These are phyloP conservation scores for Camelina sativa DNA, from an alignment of 345 rosid genomes.

Conservation along the genomic window DNA sequence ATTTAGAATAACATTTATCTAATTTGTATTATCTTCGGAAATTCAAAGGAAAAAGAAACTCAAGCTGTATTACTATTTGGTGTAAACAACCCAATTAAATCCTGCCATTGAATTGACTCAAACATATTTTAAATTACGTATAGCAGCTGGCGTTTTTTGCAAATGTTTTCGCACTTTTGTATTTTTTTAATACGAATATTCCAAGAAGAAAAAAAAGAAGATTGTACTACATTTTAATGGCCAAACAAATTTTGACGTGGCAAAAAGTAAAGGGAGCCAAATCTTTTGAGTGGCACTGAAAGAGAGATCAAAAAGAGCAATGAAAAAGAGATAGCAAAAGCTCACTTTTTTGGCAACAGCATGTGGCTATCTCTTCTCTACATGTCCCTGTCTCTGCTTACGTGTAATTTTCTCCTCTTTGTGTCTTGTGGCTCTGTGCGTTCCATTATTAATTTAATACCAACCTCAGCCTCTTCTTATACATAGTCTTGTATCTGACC, in stretches of 20 bases:
- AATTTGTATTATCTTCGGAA: no score
- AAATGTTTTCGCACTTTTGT: no score
- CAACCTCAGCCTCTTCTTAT: slow-evolving; percentile 25
- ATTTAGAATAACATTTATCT: no score
- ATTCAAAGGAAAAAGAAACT: no score
- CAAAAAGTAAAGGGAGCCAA: slow-evolving; percentile 23
- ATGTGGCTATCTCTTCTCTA: slow-evolving; percentile 43
- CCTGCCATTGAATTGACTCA: no score
- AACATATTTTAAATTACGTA: no score
- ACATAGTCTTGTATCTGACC: slow-evolving; percentile 20
- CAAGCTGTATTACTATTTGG: no score
- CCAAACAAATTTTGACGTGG: slow-evolving; percentile 38
- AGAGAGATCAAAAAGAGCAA: slow-evolving; percentile 30
- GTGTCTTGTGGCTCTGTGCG: slow-evolving; percentile 43
- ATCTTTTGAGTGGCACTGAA: slow-evolving; percentile 44
- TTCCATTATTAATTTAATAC: slow-evolving; percentile 24
- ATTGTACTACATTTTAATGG: not conserved
- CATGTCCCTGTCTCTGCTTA: slow-evolving; percentile 38
- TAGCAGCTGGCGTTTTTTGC: no score
- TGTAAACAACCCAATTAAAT: no score
- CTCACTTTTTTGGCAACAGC: slow-evolving; percentile 21
- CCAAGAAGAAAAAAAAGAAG: no score
- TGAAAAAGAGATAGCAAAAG: slow-evolving; percentile 30
- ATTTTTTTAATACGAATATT: not conserved
- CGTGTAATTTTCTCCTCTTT: slow-evolving; percentile 28